A percentile compares a stretch with the other conserved stretches of the same genome.
phyloP scores from a whole-genome alignment of 345 rosid species.

The Linum trigynum region DNA sequence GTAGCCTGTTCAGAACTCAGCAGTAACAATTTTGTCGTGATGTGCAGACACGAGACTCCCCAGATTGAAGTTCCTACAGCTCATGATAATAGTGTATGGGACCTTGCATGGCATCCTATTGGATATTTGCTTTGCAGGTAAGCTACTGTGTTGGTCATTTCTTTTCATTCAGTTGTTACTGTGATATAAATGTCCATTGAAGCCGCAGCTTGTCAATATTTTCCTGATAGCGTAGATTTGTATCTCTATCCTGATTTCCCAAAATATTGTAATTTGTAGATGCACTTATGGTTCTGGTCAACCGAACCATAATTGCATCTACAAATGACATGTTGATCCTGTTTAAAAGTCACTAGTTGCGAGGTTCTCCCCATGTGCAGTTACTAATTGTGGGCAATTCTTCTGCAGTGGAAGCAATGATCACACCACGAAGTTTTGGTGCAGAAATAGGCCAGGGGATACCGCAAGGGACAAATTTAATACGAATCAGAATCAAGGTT shows the following conservation, averaged over 20 bases:
- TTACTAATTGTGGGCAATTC: constrained; percentile 16
- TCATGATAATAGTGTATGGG: constrained; percentile 94
- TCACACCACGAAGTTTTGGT: constrained; percentile 93
- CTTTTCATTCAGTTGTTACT: background rate
- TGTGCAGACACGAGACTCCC: constrained; percentile 84
- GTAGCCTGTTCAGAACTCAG: background rate
- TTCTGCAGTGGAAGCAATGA: constrained; percentile 94
- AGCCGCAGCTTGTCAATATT: background rate
- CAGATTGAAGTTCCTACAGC: constrained; percentile 77
- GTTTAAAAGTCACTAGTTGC: background rate
- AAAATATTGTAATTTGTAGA: background rate
- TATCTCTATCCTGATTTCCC: background rate
- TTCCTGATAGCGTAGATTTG: background rate
- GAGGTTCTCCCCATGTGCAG: constrained; percentile 8
- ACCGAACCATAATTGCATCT: background rate
- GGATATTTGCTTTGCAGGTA: constrained; percentile 99
- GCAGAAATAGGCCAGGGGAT: constrained; percentile 95
- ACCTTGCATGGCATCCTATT: constrained; percentile 97
- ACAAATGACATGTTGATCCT: background rate
- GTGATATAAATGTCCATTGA: background rate
- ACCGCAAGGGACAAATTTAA: constrained; percentile 75
- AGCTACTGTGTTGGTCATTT: constrained; percentile 4
- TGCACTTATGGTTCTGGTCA: background rate
- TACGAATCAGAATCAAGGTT: constrained; percentile 71
- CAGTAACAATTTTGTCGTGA: constrained; percentile 9